Conservation (phyloP, 73 alveolate genomes). For the Strombidium stylifer region DNA sequence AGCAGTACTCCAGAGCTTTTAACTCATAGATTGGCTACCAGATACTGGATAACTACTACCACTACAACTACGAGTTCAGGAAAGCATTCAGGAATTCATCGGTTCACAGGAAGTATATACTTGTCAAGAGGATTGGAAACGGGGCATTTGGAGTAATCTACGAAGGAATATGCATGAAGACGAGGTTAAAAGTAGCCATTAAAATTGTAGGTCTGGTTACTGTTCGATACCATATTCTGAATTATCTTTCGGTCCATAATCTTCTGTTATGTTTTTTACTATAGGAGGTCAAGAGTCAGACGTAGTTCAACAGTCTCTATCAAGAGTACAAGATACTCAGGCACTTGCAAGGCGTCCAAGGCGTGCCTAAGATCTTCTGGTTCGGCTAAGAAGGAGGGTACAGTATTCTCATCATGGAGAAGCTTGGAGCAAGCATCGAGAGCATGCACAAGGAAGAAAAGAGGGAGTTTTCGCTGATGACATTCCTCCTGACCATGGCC, state of each 20-base stretch:
- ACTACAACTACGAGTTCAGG: no score
- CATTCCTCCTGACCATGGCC: constrained; percentile 58
- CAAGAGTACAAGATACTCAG: not conserved
- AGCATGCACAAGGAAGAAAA: constrained; percentile 33
- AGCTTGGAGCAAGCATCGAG: constrained; percentile 66
- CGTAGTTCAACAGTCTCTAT: constrained; percentile 10
- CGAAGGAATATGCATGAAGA: not conserved
- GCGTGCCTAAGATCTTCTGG: constrained; percentile 42
- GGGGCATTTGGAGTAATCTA: constrained; percentile 68
- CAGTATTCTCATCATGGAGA: constrained; percentile 61
- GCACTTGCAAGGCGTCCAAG: constrained; percentile 4
- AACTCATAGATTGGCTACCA: no score
- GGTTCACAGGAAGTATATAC: no score
- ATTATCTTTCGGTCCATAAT: not conserved
- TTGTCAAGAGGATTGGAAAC: constrained; percentile 59
- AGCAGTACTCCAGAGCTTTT: no score
- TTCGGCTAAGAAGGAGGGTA: constrained; percentile 55
- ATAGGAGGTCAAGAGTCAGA: no score
- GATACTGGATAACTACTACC: no score
- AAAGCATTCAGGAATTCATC: no score
- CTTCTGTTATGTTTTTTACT: no score
- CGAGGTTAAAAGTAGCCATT: not conserved
- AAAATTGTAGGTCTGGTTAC: constrained; percentile 11
- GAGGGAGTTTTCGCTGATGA: constrained; percentile 49
- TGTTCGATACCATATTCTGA: not conserved